Evolutionary conservation across 1,284 basidiomycete genomes (phyloP).

Genomic region (Ganoderma lingzhi): DNA sequence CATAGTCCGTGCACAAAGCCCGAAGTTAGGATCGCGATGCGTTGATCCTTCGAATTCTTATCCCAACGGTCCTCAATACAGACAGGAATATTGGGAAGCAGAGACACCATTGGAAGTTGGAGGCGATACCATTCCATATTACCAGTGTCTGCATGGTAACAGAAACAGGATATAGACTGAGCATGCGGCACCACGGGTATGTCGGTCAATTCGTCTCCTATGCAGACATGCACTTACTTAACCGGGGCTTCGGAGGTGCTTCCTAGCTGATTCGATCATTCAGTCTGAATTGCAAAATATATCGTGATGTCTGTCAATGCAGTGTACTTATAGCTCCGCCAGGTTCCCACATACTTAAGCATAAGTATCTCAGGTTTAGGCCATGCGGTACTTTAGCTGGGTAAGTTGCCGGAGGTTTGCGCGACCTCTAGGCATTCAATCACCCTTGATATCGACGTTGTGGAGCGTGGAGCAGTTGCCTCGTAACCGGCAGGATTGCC

Average conservation of each 20-base stretch:
- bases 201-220: not conserved
- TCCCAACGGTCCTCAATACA: not conserved
- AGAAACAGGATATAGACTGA: not conserved
- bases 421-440: not conserved
- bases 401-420: not conserved
- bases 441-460: not conserved
- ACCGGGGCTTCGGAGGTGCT: not conserved
- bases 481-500: not conserved
- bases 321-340: not conserved
- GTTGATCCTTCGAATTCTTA: not conserved
- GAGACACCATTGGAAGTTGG: not conserved
- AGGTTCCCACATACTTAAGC: not conserved
- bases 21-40: not conserved
- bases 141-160: not conserved
- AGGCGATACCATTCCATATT: not conserved
- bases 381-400: not conserved
- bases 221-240: not conserved
- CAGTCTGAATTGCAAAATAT: not conserved
- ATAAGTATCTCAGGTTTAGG: not conserved
- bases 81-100: not conserved
- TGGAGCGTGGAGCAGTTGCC: not conserved
- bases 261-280: constrained; percentile 2
- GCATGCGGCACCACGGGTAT: not conserved
- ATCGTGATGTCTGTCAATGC: constrained; percentile 4
- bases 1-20: not conserved